Evolutionary conservation across 1,284 basidiomycete species (phyloP).

Genomic region (Schizopora paradoxa): DNA sequence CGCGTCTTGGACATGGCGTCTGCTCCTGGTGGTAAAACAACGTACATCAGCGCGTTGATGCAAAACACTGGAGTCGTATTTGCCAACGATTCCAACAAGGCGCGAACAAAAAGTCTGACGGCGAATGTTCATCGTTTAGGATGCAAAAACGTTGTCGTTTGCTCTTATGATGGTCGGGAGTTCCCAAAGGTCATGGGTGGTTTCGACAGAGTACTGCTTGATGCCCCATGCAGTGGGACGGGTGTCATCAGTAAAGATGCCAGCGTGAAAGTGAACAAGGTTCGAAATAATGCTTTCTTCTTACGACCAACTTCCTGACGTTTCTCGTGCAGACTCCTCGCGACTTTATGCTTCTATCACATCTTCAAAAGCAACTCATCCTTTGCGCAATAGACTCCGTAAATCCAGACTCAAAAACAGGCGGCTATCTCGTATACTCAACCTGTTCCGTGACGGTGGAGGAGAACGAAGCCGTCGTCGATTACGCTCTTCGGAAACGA

Average conservation of each 20-base stretch:
- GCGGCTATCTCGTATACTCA: constrained; percentile 95
- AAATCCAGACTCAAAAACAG: constrained; percentile 82
- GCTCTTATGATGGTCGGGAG: constrained; percentile 95
- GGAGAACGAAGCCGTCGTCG: constrained; percentile 97
- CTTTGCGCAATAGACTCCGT: constrained; percentile 98
- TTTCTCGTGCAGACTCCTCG: constrained; percentile 69
- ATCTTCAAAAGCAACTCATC: constrained; percentile 98
- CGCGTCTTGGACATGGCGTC: constrained; percentile 98
- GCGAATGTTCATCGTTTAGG: constrained; percentile 97
- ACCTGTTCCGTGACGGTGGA: constrained; percentile 98
- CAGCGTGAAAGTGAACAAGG: constrained; percentile 98
- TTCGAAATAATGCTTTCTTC: constrained; percentile 26
- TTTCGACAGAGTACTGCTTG: constrained; percentile 93
- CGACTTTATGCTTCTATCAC: constrained; percentile 91
- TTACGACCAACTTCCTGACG: constrained; percentile 10
- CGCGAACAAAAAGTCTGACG: constrained; percentile 91
- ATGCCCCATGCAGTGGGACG: constrained; percentile 97
- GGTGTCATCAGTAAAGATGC: constrained; percentile 98
- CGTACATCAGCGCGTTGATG: constrained; percentile 92
- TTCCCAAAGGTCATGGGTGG: constrained; percentile 99
- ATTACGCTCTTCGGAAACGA: constrained; percentile 96
- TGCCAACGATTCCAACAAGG: constrained; percentile 96
- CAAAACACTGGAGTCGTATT: constrained; percentile 99
- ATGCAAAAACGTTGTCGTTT: constrained; percentile 97
- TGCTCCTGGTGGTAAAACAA: constrained; percentile 96